These are phyloP conservation scores for Pestalotiopsis sp. DNA, from an alignment of 2,329 filamentous ascomycete genomes.

Conservation along the genomic window DNA sequence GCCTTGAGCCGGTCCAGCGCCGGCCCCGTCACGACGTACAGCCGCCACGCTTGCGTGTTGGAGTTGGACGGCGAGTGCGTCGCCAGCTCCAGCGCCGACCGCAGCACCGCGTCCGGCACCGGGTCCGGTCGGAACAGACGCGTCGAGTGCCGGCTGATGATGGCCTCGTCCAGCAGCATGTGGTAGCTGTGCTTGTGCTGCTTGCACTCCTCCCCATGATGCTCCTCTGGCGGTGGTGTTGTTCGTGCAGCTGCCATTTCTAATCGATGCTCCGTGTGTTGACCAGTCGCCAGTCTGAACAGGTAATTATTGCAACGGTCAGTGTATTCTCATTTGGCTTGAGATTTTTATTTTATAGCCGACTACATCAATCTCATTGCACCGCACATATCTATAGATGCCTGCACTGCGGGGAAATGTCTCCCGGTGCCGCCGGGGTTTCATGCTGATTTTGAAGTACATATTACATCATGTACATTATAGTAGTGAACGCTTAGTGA, in stretches of 20 bases:
- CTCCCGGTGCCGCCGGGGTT: no score
- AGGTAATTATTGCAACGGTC: neutral
- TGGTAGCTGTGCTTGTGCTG: neutral
- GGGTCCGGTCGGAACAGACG: conserved; percentile 15
- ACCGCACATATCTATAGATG: neutral
- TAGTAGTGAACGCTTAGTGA: neutral
- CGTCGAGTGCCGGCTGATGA: conserved; percentile 18
- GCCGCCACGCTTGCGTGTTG: conserved; percentile 22
- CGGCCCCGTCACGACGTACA: conserved; percentile 16
- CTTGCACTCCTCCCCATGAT: neutral
- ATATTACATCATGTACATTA: neutral
- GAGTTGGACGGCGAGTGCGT: conserved; percentile 20
- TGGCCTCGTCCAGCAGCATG: conserved; percentile 20
- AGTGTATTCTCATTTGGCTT: accelerated
- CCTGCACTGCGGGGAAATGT: neutral
- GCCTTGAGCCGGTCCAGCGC: conserved; percentile 14
- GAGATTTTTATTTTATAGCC: neutral
- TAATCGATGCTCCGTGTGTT: no score
- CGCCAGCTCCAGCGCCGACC: conserved; percentile 15
- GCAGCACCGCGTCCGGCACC: conserved; percentile 12
- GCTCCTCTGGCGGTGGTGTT: neutral
- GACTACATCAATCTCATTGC: no score
- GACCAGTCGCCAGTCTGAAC: neutral
- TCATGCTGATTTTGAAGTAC: neutral
- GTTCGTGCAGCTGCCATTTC: neutral